Evolutionary conservation across 805 yeast species (phyloP).

Genomic region (Cyberlindnera mycetangii): DNA sequence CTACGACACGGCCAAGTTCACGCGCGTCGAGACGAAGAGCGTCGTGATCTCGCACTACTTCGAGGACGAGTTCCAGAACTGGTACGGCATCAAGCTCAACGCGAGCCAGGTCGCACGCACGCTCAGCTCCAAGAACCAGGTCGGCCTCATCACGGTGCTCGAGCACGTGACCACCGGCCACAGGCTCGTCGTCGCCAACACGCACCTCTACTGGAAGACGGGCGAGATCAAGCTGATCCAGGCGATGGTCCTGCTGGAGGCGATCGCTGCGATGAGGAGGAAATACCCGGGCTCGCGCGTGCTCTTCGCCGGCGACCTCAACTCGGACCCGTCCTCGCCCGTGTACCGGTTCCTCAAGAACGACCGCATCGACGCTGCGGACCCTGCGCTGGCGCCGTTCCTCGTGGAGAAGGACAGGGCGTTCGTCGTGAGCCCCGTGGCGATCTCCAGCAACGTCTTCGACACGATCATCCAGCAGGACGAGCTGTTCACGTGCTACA

Average conservation of each 20-base stretch:
- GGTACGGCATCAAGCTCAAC: constrained; percentile 15
- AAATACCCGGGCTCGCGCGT: constrained; percentile 33
- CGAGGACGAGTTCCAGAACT: constrained; percentile 11
- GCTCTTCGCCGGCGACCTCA: constrained; percentile 55
- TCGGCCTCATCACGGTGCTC: constrained; percentile 49
- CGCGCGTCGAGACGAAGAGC: constrained; percentile 33
- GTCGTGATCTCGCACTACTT: constrained; percentile 30
- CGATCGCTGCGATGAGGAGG: constrained; percentile 30
- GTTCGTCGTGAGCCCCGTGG: constrained; percentile 31
- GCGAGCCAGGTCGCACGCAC: constrained; percentile 30
- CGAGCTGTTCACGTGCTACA: constrained; percentile 40
- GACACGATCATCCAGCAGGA: constrained; percentile 24
- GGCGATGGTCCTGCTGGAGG: constrained; percentile 41
- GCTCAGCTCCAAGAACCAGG: constrained; percentile 49
- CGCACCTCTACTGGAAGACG: constrained; percentile 61
- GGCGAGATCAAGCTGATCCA: constrained; percentile 55
- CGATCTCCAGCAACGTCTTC: constrained; percentile 29
- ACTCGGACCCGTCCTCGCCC: constrained; percentile 47
- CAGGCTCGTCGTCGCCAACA: constrained; percentile 48
- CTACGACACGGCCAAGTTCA: constrained; percentile 46
- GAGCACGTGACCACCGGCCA: constrained; percentile 41
- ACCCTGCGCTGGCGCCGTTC: constrained; percentile 26
- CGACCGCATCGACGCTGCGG: constrained; percentile 28
- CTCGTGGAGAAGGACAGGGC: constrained; percentile 20
- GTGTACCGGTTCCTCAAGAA: constrained; percentile 44